Conservation (phyloP, 2,329 filamentous ascomycete genomes). For the Ophiostoma australiae region DNA sequence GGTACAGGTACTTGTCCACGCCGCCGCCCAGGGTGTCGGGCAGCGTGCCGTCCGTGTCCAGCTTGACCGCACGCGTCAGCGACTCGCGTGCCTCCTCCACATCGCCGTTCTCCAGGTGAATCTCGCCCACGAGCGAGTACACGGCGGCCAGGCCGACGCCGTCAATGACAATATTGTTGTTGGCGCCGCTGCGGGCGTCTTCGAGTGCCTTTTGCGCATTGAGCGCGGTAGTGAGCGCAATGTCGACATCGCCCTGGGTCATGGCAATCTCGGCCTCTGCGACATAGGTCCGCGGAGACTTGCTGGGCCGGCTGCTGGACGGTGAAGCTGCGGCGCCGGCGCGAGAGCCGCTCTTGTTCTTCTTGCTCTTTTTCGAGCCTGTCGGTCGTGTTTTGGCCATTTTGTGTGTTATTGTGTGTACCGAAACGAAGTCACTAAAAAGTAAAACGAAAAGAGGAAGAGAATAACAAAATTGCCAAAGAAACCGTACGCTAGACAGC, state of each 20-base stretch:
- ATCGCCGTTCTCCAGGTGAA: slow-evolving; percentile 77
- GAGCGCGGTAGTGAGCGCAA: slow-evolving; percentile 39
- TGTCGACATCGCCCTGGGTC: slow-evolving; percentile 34
- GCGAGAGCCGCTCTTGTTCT: slow-evolving; percentile 13
- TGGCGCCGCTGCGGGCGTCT: slow-evolving; percentile 26
- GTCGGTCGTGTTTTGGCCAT: slow-evolving; percentile 28
- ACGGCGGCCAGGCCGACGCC: slow-evolving; percentile 48
- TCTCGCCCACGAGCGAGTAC: slow-evolving; percentile 73
- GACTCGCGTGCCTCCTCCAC: slow-evolving; percentile 66
- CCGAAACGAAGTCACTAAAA: background rate
- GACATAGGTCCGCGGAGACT: slow-evolving; percentile 31
- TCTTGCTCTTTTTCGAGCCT: slow-evolving; percentile 25
- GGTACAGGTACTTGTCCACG: slow-evolving; percentile 88
- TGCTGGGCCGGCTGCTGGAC: slow-evolving; percentile 14
- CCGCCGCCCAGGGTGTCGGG: slow-evolving; percentile 72
- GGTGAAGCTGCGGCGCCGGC: slow-evolving; percentile 1
- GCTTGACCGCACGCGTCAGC: slow-evolving; percentile 66
- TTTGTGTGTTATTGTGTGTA: background rate
- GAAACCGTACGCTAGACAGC: background rate
- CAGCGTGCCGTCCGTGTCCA: slow-evolving; percentile 70
- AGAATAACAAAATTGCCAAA: background rate
- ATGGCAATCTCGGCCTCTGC: slow-evolving; percentile 34
- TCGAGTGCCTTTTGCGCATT: slow-evolving; percentile 18
- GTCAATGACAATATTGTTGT: slow-evolving; percentile 23
- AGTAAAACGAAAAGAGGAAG: too few relatives aligned